Evolutionary conservation across 192 early-diverging fungal species (phyloP).

Genomic region (Bifiguratus adelaidae): DNA sequence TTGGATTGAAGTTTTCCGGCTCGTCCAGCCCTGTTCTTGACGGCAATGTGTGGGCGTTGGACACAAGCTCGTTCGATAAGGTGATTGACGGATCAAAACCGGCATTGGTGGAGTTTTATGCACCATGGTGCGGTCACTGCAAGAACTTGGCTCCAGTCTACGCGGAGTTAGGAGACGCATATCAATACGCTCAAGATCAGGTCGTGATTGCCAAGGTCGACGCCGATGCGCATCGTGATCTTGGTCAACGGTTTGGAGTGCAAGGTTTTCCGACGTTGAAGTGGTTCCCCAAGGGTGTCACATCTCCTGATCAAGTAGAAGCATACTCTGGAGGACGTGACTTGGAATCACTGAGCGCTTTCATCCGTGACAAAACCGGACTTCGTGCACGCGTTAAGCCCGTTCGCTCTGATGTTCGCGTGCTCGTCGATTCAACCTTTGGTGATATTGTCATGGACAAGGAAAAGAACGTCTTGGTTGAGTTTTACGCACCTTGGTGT

Average conservation of each 20-base stretch:
- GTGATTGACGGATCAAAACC: constrained; percentile 65
- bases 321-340: constrained; percentile 81
- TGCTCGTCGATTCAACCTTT: constrained; percentile 67
- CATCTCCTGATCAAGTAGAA: constrained; percentile 45
- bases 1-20: too few species aligned
- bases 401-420: constrained; percentile 48
- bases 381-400: constrained; percentile 64
- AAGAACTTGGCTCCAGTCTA: constrained; percentile 62
- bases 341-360: constrained; percentile 61
- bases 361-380: constrained; percentile 75
- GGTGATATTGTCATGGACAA: constrained; percentile 61
- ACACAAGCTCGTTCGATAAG: constrained; percentile 45
- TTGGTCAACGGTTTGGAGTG: constrained; percentile 69
- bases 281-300: constrained; percentile 82
- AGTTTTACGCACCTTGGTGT: constrained; percentile 92
- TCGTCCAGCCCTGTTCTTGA: constrained; percentile 8
- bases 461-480: constrained; percentile 71
- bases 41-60: constrained; percentile 39
- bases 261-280: constrained; percentile 87
- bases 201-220: constrained; percentile 88
- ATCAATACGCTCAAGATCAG: constrained; percentile 52
- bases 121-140: constrained; percentile 86
- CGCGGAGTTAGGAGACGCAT: constrained; percentile 71
- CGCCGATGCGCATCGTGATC: constrained; percentile 76
- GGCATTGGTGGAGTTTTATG: constrained; percentile 81